Percentiles rank a stretch among this genome's conserved stretches.
These are phyloP conservation scores for Coleophoma crateriformis DNA, from an alignment of 2,329 filamentous ascomycete genomes.

Conservation along the genomic window DNA sequence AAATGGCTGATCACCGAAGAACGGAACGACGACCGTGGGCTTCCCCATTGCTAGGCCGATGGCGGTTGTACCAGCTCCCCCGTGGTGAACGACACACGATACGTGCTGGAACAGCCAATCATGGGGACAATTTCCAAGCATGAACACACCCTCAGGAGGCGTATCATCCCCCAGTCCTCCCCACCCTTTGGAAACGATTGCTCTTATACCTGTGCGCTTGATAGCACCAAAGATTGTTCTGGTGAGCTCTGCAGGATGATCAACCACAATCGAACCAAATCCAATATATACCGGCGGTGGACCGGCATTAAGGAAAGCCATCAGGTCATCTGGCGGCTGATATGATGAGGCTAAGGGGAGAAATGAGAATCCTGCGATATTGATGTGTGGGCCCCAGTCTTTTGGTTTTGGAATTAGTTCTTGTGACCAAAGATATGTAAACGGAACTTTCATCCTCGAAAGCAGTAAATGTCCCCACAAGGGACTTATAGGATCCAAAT, in stretches of 20 bases:
- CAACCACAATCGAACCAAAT: conserved; percentile 71
- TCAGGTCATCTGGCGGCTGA: conserved; percentile 47
- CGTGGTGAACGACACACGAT: conserved; percentile 63
- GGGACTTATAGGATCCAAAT: conserved; percentile 65
- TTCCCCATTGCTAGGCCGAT: conserved; percentile 65
- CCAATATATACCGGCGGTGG: conserved; percentile 66
- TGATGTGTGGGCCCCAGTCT: conserved; percentile 64
- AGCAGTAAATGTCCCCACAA: conserved; percentile 69
- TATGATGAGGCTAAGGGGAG: conserved; percentile 55
- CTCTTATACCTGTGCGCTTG: conserved; percentile 57
- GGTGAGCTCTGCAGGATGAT: conserved; percentile 63
- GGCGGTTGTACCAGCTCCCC: conserved; percentile 70
- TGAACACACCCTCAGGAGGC: conserved; percentile 56
- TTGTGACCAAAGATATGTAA: conserved; percentile 59
- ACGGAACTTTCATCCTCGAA: conserved; percentile 65
- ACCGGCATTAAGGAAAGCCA: conserved; percentile 48
- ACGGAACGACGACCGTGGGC: conserved; percentile 67
- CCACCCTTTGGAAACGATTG: conserved; percentile 71
- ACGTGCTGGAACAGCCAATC: conserved; percentile 71
- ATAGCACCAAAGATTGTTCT: conserved; percentile 66
- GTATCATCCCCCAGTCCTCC: conserved; percentile 56
- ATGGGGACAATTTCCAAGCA: conserved; percentile 70
- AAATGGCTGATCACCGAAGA: conserved; percentile 75
- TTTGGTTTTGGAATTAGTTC: conserved; percentile 58
- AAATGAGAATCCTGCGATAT: conserved; percentile 73